A percentile compares a stretch with the other conserved stretches of the same genome.
phyloP scores from a whole-genome alignment of 805 yeast species.

The Hanseniaspora occidentalis region DNA sequence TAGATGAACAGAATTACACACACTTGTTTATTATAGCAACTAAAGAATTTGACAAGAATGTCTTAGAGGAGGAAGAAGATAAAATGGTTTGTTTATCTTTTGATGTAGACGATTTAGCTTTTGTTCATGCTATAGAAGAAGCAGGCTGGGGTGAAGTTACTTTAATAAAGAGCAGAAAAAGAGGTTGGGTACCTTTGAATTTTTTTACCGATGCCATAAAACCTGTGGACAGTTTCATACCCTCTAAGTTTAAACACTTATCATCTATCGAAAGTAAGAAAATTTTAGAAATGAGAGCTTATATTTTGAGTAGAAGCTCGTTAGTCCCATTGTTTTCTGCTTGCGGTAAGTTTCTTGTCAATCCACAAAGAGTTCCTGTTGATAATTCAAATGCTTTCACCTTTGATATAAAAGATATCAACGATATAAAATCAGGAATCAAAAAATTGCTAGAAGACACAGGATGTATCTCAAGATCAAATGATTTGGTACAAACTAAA shows the following conservation, averaged over 20 bases:
- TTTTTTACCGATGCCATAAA: constrained; percentile 43
- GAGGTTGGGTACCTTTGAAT: constrained; percentile 85
- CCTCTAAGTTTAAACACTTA: neutral
- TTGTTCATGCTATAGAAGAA: constrained; percentile 65
- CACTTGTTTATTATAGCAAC: constrained; percentile 44
- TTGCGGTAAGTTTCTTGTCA: constrained; percentile 52
- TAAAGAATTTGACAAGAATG: constrained; percentile 44
- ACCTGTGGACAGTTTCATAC: constrained; percentile 9
- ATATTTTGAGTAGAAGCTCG: constrained; percentile 32
- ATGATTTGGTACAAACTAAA: constrained; percentile 50
- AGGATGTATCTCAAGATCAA: constrained; percentile 63
- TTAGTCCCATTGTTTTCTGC: constrained; percentile 43
- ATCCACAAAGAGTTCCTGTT: constrained; percentile 36
- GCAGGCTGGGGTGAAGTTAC: constrained; percentile 89
- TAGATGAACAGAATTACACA: constrained; percentile 33
- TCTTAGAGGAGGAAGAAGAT: constrained; percentile 53
- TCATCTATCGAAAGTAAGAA: constrained; percentile 4
- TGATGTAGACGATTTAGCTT: constrained; percentile 56
- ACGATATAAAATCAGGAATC: constrained; percentile 64
- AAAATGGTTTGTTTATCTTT: constrained; percentile 65
- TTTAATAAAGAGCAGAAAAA: constrained; percentile 41
- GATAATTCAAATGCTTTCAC: constrained; percentile 28
- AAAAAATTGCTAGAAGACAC: constrained; percentile 50
- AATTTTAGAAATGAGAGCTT: constrained; percentile 9
- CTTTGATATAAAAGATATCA: constrained; percentile 44